phyloP scores from a whole-genome alignment of 75 land plant species.

The Adiantum capillusveneris region DNA sequence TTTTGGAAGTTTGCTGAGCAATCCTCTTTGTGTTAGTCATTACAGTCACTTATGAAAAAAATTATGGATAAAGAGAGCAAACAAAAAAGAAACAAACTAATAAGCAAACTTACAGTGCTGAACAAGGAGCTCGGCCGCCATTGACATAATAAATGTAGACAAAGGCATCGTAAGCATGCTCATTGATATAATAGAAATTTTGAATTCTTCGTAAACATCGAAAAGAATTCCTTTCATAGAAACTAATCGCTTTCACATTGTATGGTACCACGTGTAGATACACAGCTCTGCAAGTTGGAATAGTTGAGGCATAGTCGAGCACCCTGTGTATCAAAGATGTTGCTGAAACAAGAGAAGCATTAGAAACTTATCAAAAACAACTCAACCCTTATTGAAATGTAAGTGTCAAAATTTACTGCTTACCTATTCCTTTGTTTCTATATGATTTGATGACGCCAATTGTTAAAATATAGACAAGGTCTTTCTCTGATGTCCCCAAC shows the following conservation, averaged over 20 bases:
- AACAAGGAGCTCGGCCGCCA: conserved; percentile 94
- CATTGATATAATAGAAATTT: conserved; percentile 76
- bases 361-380: not conserved
- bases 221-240: conserved; percentile 85
- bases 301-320: conserved; percentile 67
- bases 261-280: conserved; percentile 93
- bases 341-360: conserved; percentile 44
- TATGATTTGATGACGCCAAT: conserved; percentile 83
- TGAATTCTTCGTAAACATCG: conserved; percentile 64
- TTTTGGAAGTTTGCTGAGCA: no score
- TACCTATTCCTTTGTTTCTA: conserved; percentile 88
- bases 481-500: conserved; percentile 43
- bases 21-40: no score
- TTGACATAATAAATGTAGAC: conserved; percentile 87
- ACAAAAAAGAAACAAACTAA: no score
- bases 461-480: conserved; percentile 84
- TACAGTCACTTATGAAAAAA: no score
- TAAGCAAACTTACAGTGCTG: conserved; percentile 72
- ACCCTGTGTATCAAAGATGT: conserved; percentile 71
- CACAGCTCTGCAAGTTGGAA: conserved; percentile 67
- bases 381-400: not conserved
- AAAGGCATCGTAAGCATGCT: conserved; percentile 79
- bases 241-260: conserved; percentile 74
- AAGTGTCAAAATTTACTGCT: no score
- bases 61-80: no score